Evolutionary conservation across 129 eudicot species (phyloP), one percentile per base, ranked within the genome.

Genomic region (Escallonia herrerae): DNA sequence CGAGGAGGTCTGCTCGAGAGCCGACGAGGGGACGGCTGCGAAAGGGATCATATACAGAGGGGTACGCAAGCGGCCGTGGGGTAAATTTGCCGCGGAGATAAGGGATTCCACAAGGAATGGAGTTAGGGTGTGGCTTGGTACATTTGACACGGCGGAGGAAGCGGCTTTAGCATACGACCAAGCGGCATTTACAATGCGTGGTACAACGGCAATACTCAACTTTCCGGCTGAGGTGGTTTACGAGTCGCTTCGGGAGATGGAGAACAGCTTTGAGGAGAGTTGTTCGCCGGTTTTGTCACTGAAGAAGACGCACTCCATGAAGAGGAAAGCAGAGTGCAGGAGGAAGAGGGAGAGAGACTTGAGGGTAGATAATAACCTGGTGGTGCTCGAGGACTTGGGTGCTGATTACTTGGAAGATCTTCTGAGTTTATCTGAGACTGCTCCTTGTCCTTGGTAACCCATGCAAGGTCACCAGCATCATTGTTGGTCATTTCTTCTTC

Each of bases 101-200:
- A 77, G 82, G 44, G 78, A 78, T 62, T 72, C 82, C 5, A 78
- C 78, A 0, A 73, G 78, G 11, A 78, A 72, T 45, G 79, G 82
- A 0, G 79, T 73, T 40, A 63, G 82, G 48, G 82, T 78, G 4
- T 78, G 82, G 82, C 15, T 78, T 9, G 82, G 79, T 33, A 78
- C 82, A 42, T 78, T 78, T 58, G 82, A 78, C 51, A 67, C 82
- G 1, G 78, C 82, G 2, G 75, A 78, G 58, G 82, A 72, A n/a
- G 82, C 82, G 46, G 82, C 82, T 45, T 40, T 73, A 38, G 82
- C 82, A 0, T 78, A 78, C 13, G 82, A 78, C 22, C 82, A 78
- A 47, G 82, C 82, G 2, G 82, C 79, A 15, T 73, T 63, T 46
- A 67, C 72, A 3, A 60, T 72, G 55, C 72, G 82, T 3, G 82